phyloP scores from a whole-genome alignment of 2,329 filamentous ascomycete genomes.

The Biscogniauxia sp. region DNA sequence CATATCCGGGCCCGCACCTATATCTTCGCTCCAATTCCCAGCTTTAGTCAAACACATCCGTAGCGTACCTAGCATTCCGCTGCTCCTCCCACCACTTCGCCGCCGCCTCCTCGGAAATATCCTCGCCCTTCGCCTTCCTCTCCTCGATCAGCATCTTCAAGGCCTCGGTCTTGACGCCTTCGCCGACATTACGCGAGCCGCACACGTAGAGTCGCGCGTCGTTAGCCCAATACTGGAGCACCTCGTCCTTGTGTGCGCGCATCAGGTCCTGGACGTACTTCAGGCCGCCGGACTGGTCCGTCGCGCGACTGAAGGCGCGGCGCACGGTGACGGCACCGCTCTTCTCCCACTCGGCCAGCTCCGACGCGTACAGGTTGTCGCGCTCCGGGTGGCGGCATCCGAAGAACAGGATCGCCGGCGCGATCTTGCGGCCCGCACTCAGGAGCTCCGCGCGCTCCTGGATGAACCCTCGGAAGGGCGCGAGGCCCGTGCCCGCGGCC shows the following conservation, averaged over 20 bases:
- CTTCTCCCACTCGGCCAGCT: slow-evolving; percentile 58
- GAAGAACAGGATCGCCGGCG: slow-evolving; percentile 62
- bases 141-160: slow-evolving; percentile 34
- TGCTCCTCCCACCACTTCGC: slow-evolving; percentile 48
- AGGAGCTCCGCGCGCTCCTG: slow-evolving; percentile 54
- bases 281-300: slow-evolving; percentile 45
- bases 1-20: background rate
- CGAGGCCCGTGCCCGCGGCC: slow-evolving; percentile 50
- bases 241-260: slow-evolving; percentile 34
- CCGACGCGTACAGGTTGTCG: slow-evolving; percentile 60
- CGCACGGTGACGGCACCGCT: slow-evolving; percentile 60
- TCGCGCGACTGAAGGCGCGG: slow-evolving; percentile 55
- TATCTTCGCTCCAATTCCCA: background rate
- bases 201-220: slow-evolving; percentile 63
- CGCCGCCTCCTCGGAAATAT: slow-evolving; percentile 39
- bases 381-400: slow-evolving; percentile 55
- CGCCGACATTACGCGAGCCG: slow-evolving; percentile 53
- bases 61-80: slow-evolving; percentile 55
- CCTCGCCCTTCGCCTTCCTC: slow-evolving; percentile 25
- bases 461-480: slow-evolving; percentile 38
- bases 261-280: slow-evolving; percentile 48
- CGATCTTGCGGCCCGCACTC: slow-evolving; percentile 50
- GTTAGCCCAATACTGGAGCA: slow-evolving; percentile 38
- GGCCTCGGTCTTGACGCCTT: slow-evolving; percentile 43
- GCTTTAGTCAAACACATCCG: slow-evolving; percentile 57